A percentile compares a stretch with the other conserved stretches of the same genome.
Conservation (phyloP, 331 rosid genomes). For the Quercus lobata region DNA sequence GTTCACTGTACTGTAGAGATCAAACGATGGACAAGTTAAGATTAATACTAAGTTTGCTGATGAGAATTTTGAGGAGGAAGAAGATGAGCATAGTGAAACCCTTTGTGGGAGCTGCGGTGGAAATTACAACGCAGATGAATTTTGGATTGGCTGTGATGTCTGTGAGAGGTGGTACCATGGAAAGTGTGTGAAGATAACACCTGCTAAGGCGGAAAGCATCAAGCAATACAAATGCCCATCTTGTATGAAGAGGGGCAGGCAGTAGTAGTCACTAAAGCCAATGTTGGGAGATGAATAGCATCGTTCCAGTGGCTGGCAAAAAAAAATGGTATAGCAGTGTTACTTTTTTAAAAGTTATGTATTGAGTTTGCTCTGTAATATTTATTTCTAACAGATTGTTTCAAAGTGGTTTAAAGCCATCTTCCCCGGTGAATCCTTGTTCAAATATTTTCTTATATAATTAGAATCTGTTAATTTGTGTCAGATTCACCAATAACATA, state of each 20-base stretch:
- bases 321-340: slow-evolving; percentile 37
- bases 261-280: slow-evolving; percentile 28
- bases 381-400: slow-evolving; percentile 37
- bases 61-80: slow-evolving; percentile 77
- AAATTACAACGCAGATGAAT: slow-evolving; percentile 82
- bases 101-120: slow-evolving; percentile 96
- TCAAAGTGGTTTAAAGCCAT: slow-evolving; percentile 21
- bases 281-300: slow-evolving; percentile 13
- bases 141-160: slow-evolving; percentile 93
- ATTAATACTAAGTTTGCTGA: slow-evolving; percentile 70
- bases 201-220: too few species aligned
- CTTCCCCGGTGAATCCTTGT: slow-evolving; percentile 27
- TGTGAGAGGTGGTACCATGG: slow-evolving; percentile 97
- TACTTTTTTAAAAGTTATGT: slow-evolving; percentile 33
- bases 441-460: slow-evolving; percentile 24
- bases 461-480: slow-evolving; percentile 27
- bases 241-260: slow-evolving; percentile 73
- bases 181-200: too few species aligned
- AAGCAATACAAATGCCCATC: slow-evolving; percentile 87
- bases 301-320: slow-evolving; percentile 42
- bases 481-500: slow-evolving; percentile 27
- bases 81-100: slow-evolving; percentile 81
- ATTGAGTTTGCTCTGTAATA: slow-evolving; percentile 33
- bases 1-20: slow-evolving; percentile 48
- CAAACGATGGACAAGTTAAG: slow-evolving; percentile 80